These are phyloP conservation scores for Vicia faba DNA, from an alignment of 306 rosid species.

Conservation along the genomic window DNA sequence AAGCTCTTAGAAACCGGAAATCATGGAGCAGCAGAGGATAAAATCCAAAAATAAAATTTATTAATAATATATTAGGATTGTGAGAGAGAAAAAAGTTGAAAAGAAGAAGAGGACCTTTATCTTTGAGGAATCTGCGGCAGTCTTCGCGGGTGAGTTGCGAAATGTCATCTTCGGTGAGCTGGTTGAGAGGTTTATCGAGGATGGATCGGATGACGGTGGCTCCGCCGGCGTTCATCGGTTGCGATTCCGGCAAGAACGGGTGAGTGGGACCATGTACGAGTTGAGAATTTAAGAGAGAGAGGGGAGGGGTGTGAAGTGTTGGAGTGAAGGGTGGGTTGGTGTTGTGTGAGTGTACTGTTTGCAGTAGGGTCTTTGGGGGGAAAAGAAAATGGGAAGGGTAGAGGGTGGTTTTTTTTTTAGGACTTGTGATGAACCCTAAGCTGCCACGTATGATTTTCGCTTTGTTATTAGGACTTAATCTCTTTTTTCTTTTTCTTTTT, in stretches of 20 bases:
- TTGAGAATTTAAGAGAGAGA: neutral
- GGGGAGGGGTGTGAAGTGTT: constrained; percentile 20
- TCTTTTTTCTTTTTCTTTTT: no score
- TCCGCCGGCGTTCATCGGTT: constrained; percentile 71
- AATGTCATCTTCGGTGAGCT: constrained; percentile 97
- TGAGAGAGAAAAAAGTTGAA: no score
- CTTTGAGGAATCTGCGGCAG: constrained; percentile 94
- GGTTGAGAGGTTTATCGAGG: constrained; percentile 86
- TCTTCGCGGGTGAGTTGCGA: constrained; percentile 99
- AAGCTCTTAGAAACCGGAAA: constrained; percentile 54
- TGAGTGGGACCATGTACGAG: constrained; percentile 39
- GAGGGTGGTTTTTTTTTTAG: constrained; percentile 42
- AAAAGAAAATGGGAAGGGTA: constrained; percentile 23
- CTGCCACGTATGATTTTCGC: constrained; percentile 78
- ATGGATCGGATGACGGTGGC: constrained; percentile 69
- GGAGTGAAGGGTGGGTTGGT: neutral
- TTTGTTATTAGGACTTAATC: constrained; percentile 56
- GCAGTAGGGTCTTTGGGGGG: constrained; percentile 10
- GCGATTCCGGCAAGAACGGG: constrained; percentile 35
- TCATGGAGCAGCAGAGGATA: constrained; percentile 48
- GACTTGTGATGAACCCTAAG: constrained; percentile 81
- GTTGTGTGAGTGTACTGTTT: constrained; percentile 1
- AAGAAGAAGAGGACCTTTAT: constrained; percentile 61
- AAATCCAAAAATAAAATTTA: constrained; percentile 13
- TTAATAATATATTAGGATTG: neutral